Percentiles rank a stretch among this genome's conserved stretches.
Evolutionary conservation across 208 protist genomes (phyloP).

Genomic region (Acanthamoeba sp.): DNA sequence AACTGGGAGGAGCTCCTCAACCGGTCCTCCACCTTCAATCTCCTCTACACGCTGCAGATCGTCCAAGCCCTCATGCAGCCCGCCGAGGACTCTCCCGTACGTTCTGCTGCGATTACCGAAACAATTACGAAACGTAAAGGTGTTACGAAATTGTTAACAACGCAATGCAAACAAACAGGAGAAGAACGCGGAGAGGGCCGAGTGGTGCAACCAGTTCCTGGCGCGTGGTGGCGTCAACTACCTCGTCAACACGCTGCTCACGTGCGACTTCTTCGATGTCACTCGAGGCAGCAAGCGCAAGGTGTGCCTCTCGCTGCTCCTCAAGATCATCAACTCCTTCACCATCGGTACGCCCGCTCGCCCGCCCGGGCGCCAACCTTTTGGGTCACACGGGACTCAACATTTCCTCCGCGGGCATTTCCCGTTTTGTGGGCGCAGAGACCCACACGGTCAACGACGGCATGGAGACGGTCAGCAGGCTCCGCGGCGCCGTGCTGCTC

Average conservation of each 20-base stretch:
- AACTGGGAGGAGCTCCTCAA: conserved; percentile 77
- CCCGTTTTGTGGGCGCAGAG: not conserved
- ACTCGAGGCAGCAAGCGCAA: conserved; percentile 79
- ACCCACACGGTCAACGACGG: conserved; percentile 29
- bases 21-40: conserved; percentile 45
- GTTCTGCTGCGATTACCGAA: not conserved
- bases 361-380: not conserved
- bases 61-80: conserved; percentile 71
- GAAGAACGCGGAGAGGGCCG: conserved; percentile 22
- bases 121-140: not conserved
- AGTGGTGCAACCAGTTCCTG: conserved; percentile 79
- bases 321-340: conserved; percentile 79
- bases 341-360: conserved; percentile 44
- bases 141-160: not conserved
- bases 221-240: conserved; percentile 48
- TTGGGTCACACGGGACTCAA: too few relatives aligned
- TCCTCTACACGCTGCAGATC: conserved; percentile 82
- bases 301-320: conserved; percentile 72
- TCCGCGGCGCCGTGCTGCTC: conserved; percentile 4
- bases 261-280: conserved; percentile 70
- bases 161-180: not conserved
- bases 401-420: too few relatives aligned
- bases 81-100: conserved; percentile 50
- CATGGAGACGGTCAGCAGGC: conserved; percentile 35
- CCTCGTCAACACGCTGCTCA: conserved; percentile 74